Evolutionary conservation across 202 grass and related monocot genomes (phyloP).

Genomic region (Carex sylvatica): DNA sequence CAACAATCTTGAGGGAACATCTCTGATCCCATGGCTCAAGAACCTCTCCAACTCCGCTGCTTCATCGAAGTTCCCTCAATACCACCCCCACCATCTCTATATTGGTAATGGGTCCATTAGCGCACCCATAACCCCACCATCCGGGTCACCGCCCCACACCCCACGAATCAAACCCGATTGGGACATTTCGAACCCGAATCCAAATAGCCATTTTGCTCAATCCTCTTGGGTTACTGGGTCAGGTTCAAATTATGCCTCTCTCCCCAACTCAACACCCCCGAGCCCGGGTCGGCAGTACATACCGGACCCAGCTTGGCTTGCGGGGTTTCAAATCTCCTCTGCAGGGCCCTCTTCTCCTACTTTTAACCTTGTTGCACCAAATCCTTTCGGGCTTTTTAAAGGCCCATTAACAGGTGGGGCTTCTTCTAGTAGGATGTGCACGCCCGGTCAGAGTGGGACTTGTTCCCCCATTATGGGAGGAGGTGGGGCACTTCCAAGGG

Average conservation of each 20-base stretch:
- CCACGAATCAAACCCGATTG: conserved; percentile 35
- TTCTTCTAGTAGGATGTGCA: conserved; percentile 36
- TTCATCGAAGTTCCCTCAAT: conserved; percentile 39
- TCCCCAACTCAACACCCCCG: conserved; percentile 38
- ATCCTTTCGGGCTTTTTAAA: conserved; percentile 37
- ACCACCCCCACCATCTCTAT: conserved; percentile 33
- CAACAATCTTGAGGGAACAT: conserved; percentile 25
- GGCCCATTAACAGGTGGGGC: conserved; percentile 31
- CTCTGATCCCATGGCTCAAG: conserved; percentile 55
- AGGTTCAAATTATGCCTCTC: conserved; percentile 18
- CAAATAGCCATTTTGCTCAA: neutral
- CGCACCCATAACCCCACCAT: conserved; percentile 55
- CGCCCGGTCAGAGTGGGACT: conserved; percentile 40
- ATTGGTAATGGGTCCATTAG: conserved; percentile 37
- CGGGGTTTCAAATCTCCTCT: conserved; percentile 41
- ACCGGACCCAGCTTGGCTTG: conserved; percentile 46
- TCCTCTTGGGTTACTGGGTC: conserved; percentile 27
- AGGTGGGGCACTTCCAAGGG: neutral
- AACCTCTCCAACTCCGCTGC: conserved; percentile 28
- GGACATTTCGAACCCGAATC: conserved; percentile 18
- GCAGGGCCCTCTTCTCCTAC: conserved; percentile 47
- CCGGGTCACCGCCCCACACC: conserved; percentile 38
- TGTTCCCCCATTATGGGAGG: conserved; percentile 37
- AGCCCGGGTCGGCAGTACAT: conserved; percentile 34
- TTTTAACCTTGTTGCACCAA: conserved; percentile 36